Evolutionary conservation across 495 filamentous ascomycete species (phyloP).

Genomic region (Hypoxylon crocopeplum): DNA sequence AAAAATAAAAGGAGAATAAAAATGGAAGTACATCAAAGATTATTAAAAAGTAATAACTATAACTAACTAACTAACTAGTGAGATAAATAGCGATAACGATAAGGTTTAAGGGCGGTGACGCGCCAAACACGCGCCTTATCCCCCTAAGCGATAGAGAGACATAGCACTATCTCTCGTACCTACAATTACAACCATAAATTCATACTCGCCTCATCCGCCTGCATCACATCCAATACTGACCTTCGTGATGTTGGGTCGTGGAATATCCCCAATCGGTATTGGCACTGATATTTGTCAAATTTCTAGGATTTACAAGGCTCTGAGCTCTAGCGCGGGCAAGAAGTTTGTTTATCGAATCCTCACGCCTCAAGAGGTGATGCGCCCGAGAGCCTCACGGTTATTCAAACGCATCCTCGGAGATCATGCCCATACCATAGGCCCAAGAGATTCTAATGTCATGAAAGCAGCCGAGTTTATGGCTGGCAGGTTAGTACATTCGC

Average conservation of each 20-base stretch:
- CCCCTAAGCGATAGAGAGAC: too few relatives aligned
- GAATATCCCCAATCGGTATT: slow-evolving; percentile 53
- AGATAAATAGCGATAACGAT: too few relatives aligned
- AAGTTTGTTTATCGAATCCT: slow-evolving; percentile 53
- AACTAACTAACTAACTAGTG: too few relatives aligned
- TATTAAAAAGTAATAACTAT: too few relatives aligned
- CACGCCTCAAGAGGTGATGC: slow-evolving; percentile 43
- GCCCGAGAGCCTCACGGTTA: background rate
- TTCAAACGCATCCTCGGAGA: slow-evolving; percentile 9
- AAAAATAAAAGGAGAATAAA: too few relatives aligned
- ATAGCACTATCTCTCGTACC: too few relatives aligned
- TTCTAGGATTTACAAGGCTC: slow-evolving; percentile 49
- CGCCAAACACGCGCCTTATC: too few relatives aligned
- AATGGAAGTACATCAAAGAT: too few relatives aligned
- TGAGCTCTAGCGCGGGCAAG: slow-evolving; percentile 28
- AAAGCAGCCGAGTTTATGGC: slow-evolving; percentile 52
- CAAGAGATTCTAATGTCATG: slow-evolving; percentile 6
- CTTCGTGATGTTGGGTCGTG: background rate
- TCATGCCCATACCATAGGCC: background rate
- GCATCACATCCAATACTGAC: too few relatives aligned
- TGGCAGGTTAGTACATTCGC: slow-evolving; percentile 53
- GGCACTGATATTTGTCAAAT: slow-evolving; percentile 66
- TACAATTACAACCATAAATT: too few relatives aligned
- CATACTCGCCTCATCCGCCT: too few relatives aligned
- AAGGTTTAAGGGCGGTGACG: too few relatives aligned